Evolutionary conservation across 768 basidiomycete genomes (phyloP).

Genomic region (Boletus pseudopeckii): DNA sequence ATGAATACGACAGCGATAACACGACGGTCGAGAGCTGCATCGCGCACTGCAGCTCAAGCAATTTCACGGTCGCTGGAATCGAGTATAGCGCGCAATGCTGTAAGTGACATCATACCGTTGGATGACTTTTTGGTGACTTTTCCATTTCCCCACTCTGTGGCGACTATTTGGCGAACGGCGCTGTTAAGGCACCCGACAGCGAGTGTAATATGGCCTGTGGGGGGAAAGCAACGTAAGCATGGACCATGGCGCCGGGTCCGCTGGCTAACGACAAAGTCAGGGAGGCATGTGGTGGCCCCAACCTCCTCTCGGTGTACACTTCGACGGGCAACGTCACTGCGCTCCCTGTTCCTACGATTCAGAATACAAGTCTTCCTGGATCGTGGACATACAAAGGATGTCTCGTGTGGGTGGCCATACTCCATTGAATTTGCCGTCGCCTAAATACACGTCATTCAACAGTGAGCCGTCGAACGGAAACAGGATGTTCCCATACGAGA

Average conservation of each 20-base stretch:
- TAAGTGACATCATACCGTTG: constrained; percentile 28
- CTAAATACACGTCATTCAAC: not conserved
- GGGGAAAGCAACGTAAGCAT: constrained; percentile 59
- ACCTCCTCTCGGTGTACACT: constrained; percentile 66
- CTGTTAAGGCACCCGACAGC: constrained; percentile 43
- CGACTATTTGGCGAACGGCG: constrained; percentile 58
- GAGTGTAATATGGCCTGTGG: constrained; percentile 74
- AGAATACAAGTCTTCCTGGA: constrained; percentile 58
- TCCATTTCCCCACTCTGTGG: constrained; percentile 58
- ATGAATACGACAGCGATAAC: constrained; percentile 35
- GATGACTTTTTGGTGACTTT: not conserved
- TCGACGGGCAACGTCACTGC: constrained; percentile 48
- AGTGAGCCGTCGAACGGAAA: constrained; percentile 46
- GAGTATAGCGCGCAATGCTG: constrained; percentile 59
- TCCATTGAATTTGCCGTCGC: not conserved
- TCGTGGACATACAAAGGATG: constrained; percentile 67
- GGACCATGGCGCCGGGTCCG: not conserved
- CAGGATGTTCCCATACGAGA: constrained; percentile 59
- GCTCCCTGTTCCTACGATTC: constrained; percentile 55
- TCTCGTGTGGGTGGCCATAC: constrained; percentile 45
- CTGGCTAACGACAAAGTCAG: constrained; percentile 26
- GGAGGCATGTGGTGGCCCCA: constrained; percentile 70
- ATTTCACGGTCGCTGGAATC: constrained; percentile 64
- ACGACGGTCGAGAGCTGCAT: constrained; percentile 67
- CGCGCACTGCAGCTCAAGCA: constrained; percentile 47